Base-by-base conservation (phyloP, 2,329 filamentous ascomycete species). In the Microcera coccophila region DNA sequence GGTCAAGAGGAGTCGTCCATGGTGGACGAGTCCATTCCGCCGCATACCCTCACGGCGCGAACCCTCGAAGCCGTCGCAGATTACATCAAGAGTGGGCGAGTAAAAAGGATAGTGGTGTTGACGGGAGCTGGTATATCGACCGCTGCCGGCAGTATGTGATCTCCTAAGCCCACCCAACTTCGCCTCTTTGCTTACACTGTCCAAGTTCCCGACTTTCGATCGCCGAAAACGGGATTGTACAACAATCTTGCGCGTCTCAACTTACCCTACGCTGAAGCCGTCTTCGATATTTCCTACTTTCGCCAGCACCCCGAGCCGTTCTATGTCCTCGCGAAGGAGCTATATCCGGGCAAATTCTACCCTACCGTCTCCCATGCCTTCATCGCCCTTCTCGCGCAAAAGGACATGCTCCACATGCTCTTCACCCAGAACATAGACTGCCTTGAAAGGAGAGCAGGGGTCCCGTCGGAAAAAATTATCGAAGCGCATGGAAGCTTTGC, bases 401-500 rank as follows among this genome's bases (percentile, higher is more conserved):
- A 94, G 67, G 81, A 80, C 4, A 71, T 91, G 31, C 71, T 98
- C 18, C 71, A 85, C 52, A 93, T 90, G 72, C 79, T 93, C 40
- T 98, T 97, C 65, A 96, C 93, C 0, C 93, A 98, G 62, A 98
- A 98, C 61, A 97, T 98, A 54, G 93, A 98, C 69, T 95, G 90
- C 58, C 76, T 98, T 11, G 93, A 98, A 68, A 81, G 90, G 17
- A 76, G 80, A 53, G 93, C 91, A 11, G 93, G 93, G 19, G 82
- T 98, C 1, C 87, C 90, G 0, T 75, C 72, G 0, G 82, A 91
- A 2, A 82, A 79, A 64, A 90, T 98, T 38, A 76, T 98, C 22
- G 91, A 97, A 67, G 93, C 93, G 0, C 93, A 98, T 64, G 93
- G 93, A 35, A 95, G 89, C 63, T 98, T 97, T 62, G 91, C 91